Conservation (phyloP, 306 rosid genomes). For the Inga leiocalycina region DNA sequence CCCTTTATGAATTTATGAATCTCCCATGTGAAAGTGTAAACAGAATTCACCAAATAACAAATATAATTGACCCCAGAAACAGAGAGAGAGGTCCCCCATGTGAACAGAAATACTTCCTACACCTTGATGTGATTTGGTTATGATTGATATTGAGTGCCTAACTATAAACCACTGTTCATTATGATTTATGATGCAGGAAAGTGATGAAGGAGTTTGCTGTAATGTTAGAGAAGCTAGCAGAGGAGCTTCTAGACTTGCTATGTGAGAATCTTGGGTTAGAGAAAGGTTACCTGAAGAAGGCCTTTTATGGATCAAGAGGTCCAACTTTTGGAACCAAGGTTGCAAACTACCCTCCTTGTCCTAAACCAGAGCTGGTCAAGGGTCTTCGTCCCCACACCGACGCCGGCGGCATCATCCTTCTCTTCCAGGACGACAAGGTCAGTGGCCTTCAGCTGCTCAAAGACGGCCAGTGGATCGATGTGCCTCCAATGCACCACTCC, state of each 20-base stretch:
- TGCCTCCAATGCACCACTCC: conserved; percentile 11
- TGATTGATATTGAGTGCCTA: not conserved
- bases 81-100: not conserved
- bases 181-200: conserved; percentile 34
- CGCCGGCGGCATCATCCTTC: conserved; percentile 8
- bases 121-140: not conserved
- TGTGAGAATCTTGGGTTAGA: conserved; percentile 1
- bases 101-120: not conserved
- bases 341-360: conserved; percentile 11
- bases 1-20: not conserved
- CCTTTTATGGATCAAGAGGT: not conserved
- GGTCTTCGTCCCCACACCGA: conserved; percentile 7
- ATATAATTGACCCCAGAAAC: not conserved
- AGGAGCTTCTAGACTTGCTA: conserved; percentile 25
- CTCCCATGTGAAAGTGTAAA: not conserved
- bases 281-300: conserved; percentile 12
- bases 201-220: conserved; percentile 66
- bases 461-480: conserved; percentile 6
- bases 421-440: conserved; percentile 2
- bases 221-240: conserved; percentile 57
- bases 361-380: not conserved
- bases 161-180: not conserved
- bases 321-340: conserved; percentile 10
- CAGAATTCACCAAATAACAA: not conserved
- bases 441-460: conserved; percentile 1